Conservation (phyloP, 768 basidiomycete species). For the Leccinum disarticulatum region DNA sequence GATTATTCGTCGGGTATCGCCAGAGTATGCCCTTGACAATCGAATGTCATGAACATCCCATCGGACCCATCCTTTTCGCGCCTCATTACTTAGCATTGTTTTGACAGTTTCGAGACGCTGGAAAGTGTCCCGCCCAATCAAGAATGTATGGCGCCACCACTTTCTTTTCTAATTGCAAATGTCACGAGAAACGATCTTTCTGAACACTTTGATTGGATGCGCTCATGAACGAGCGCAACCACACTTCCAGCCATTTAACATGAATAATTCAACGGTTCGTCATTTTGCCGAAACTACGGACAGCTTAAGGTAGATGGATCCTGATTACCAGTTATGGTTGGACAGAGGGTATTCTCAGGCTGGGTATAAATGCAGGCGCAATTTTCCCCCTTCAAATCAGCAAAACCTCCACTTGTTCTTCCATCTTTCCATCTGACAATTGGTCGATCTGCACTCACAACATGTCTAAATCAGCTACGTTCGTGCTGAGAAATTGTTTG, state of each 20-base stretch:
- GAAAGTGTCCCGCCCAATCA: neutral
- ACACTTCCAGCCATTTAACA: neutral
- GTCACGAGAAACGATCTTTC: neutral
- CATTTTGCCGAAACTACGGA: neutral
- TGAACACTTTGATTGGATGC: neutral
- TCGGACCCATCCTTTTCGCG: too few species aligned
- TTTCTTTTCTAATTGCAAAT: neutral
- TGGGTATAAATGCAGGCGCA: neutral
- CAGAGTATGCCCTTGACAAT: too few species aligned
- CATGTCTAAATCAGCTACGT: neutral
- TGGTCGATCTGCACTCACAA: neutral
- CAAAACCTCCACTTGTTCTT: neutral
- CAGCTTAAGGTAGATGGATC: neutral
- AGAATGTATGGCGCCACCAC: neutral
- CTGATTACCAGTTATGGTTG: too few species aligned
- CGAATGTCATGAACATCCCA: neutral
- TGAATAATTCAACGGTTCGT: neutral
- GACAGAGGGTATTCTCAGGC: neutral
- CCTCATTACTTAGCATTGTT: neutral
- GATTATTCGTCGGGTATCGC: too few species aligned
- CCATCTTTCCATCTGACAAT: neutral
- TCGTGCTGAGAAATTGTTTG: neutral
- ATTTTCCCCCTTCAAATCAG: neutral
- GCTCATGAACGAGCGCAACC: neutral
- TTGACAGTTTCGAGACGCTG: neutral